Evolutionary conservation across 1,284 basidiomycete genomes (phyloP).

Genomic region (Boletellus sp.): DNA sequence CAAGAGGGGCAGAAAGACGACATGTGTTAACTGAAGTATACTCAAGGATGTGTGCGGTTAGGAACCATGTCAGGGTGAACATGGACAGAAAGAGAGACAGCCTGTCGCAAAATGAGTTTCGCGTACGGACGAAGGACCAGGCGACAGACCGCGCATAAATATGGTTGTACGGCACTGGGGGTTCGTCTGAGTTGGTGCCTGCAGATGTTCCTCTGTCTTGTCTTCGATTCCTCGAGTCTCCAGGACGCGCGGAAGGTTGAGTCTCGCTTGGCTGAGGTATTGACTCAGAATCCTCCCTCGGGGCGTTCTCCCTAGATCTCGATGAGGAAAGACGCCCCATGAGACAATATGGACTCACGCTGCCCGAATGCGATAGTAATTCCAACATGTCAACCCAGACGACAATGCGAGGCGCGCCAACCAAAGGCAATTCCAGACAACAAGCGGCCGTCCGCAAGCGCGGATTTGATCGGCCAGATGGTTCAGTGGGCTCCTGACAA

Average conservation of each 20-base stretch:
- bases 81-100: constrained; percentile 62
- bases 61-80: constrained; percentile 72
- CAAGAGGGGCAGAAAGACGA: constrained; percentile 63
- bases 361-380: constrained; percentile 48
- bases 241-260: constrained; percentile 11
- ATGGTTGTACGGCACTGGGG: constrained; percentile 31
- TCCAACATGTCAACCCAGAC: constrained; percentile 55
- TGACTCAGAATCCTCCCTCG: constrained; percentile 30
- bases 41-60: constrained; percentile 71
- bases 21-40: constrained; percentile 72
- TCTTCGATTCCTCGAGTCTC: constrained; percentile 22
- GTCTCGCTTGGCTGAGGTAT: constrained; percentile 14
- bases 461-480: constrained; percentile 53
- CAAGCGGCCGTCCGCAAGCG: constrained; percentile 65
- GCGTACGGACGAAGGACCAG: background rate
- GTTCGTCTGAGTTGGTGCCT: constrained; percentile 22
- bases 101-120: constrained; percentile 32
- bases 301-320: constrained; percentile 21
- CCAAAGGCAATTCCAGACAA: constrained; percentile 71
- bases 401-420: constrained; percentile 53
- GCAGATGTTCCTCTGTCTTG: constrained; percentile 24
- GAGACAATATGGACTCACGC: constrained; percentile 32
- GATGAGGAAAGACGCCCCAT: constrained; percentile 9
- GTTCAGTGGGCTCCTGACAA: constrained; percentile 47
- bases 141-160: constrained; percentile 40